Evolutionary conservation across 139 green algal genomes (phyloP).

Genomic region (Asterochloris erici): DNA sequence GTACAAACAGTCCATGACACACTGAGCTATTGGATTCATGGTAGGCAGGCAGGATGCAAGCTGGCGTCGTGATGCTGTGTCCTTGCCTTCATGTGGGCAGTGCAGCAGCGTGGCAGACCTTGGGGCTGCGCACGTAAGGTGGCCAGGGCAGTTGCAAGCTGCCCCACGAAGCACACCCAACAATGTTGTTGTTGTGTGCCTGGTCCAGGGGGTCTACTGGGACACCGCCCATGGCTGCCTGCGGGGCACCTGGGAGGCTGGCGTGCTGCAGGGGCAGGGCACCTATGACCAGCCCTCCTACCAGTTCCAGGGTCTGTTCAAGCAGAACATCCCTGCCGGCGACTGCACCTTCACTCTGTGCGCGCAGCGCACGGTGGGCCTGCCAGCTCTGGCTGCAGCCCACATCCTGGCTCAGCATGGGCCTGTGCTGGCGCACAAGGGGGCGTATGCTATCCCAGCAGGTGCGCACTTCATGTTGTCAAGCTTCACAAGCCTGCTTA

Average conservation of each 20-base stretch:
- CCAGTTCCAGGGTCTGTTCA: constrained; percentile 50
- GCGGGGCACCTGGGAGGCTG: constrained; percentile 51
- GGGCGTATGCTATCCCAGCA: constrained; percentile 48
- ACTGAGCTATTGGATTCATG: neutral
- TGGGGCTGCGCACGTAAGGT: no score
- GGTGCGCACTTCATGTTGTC: neutral
- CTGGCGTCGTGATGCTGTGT: no score
- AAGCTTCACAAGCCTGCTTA: neutral
- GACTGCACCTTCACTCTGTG: constrained; percentile 46
- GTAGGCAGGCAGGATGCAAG: neutral
- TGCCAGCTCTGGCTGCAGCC: constrained; percentile 26
- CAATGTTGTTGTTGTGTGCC: neutral
- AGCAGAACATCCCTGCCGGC: constrained; percentile 50
- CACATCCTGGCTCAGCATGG: constrained; percentile 44
- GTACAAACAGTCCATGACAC: neutral
- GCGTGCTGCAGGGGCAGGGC: constrained; percentile 46
- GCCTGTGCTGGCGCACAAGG: constrained; percentile 43
- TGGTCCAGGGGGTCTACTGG: constrained; percentile 29
- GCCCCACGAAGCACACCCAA: no score
- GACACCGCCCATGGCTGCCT: constrained; percentile 50
- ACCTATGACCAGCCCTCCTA: constrained; percentile 57
- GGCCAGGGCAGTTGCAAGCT: no score
- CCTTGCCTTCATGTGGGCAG: no score
- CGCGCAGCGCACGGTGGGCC: constrained; percentile 23
- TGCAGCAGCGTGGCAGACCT: no score